phyloP scores from a whole-genome alignment of 495 filamentous ascomycete species.

The Tuber magnatum region DNA sequence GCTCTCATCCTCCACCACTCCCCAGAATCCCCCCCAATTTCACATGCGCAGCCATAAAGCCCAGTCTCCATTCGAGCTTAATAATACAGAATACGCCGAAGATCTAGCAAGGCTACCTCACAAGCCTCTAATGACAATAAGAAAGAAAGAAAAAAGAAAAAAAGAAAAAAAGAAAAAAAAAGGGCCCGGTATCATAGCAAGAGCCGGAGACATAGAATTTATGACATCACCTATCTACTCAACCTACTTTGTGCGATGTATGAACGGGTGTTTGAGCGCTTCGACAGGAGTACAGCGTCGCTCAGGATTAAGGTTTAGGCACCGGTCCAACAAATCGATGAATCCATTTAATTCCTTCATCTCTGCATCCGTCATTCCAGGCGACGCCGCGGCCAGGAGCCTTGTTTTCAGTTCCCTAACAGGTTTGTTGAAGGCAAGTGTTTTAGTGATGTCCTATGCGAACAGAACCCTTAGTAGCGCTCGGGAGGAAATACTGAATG shows the following conservation, averaged over 20 bases:
- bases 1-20: neutral
- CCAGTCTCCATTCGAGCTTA: neutral
- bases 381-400: slow-evolving; percentile 61
- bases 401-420: slow-evolving; percentile 73
- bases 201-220: neutral
- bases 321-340: slow-evolving; percentile 77
- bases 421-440: slow-evolving; percentile 68
- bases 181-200: neutral
- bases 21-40: neutral
- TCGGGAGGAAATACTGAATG: neutral
- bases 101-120: neutral
- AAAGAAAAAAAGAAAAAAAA: neutral
- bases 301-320: slow-evolving; percentile 85
- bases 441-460: slow-evolving; percentile 56
- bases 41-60: neutral
- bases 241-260: slow-evolving; percentile 42
- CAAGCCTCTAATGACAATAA: neutral
- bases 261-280: slow-evolving; percentile 82
- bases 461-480: slow-evolving; percentile 23
- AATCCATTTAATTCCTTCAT: slow-evolving; percentile 72
- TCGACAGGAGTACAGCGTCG: slow-evolving; percentile 80
- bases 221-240: neutral
- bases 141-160: neutral
- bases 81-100: neutral
- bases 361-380: slow-evolving; percentile 63